These are phyloP conservation scores for Monosporozyma unispora DNA, from an alignment of 805 yeast species.

Conservation along the genomic window DNA sequence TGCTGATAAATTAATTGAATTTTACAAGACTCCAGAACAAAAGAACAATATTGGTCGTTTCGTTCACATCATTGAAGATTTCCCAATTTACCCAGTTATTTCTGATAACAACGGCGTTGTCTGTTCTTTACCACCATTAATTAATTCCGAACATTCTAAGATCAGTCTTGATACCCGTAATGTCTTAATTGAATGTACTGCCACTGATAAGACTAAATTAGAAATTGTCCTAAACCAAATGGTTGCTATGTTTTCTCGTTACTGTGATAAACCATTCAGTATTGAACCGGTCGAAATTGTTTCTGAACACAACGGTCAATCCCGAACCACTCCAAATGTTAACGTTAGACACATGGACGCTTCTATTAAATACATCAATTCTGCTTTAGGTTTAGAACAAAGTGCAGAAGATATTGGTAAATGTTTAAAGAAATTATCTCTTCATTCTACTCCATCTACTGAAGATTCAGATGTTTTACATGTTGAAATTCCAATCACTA, in stretches of 20 bases:
- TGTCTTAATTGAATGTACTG: conserved; percentile 89
- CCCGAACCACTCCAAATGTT: conserved; percentile 69
- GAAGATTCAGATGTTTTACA: conserved; percentile 37
- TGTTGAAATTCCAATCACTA: conserved; percentile 80
- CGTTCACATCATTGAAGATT: conserved; percentile 77
- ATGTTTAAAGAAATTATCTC: conserved; percentile 73
- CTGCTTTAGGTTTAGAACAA: conserved; percentile 79
- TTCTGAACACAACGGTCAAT: conserved; percentile 69
- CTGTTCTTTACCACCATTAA: conserved; percentile 93
- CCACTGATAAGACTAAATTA: conserved; percentile 89
- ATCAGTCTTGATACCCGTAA: conserved; percentile 77
- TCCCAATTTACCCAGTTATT: conserved; percentile 86
- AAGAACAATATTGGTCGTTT: conserved; percentile 87
- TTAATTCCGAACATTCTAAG: conserved; percentile 86
- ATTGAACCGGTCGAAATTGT: conserved; percentile 84
- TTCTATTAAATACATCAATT: conserved; percentile 78
- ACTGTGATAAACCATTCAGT: conserved; percentile 71
- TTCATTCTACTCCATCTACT: conserved; percentile 48
- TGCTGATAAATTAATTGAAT: conserved; percentile 76
- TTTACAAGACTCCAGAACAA: conserved; percentile 56
- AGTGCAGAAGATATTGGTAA: conserved; percentile 56
- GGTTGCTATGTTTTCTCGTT: conserved; percentile 92
- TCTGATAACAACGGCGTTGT: conserved; percentile 68
- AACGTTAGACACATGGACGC: conserved; percentile 60
- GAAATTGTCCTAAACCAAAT: conserved; percentile 87